A percentile compares a stretch with the other conserved stretches of the same genome.
These are phyloP conservation scores for Exophiala viscosa DNA, from an alignment of 2,329 filamentous ascomycete genomes.

Conservation along the genomic window DNA sequence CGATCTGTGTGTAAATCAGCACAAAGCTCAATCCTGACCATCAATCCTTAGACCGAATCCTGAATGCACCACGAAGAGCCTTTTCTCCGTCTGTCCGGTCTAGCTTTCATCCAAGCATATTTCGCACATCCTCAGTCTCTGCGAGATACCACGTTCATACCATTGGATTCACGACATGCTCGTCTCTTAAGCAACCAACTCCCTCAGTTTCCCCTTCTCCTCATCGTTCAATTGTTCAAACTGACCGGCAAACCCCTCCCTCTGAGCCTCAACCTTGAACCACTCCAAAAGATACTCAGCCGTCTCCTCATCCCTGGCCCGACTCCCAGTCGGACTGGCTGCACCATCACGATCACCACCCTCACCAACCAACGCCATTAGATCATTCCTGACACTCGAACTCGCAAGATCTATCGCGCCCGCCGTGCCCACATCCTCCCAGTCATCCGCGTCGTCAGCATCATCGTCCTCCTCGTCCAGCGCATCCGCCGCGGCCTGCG, in stretches of 20 bases:
- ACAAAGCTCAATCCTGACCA: too few relatives aligned
- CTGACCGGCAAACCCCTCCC: conserved; percentile 53
- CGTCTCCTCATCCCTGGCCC: conserved; percentile 84
- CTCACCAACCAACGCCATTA: conserved; percentile 62
- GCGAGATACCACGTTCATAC: too few relatives aligned
- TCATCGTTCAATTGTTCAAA: conserved; percentile 52
- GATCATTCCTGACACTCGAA: conserved; percentile 64
- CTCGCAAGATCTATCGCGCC: conserved; percentile 66
- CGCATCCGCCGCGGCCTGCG: conserved; percentile 58
- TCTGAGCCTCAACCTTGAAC: conserved; percentile 59
- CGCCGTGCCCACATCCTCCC: conserved; percentile 79
- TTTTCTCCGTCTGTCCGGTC: too few relatives aligned
- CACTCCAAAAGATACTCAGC: conserved; percentile 79
- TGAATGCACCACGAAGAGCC: too few relatives aligned
- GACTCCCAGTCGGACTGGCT: conserved; percentile 44
- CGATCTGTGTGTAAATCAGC: too few relatives aligned
- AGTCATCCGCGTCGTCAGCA: conserved; percentile 69
- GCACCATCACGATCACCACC: conserved; percentile 54
- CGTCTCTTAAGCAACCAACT: conserved; percentile 18
- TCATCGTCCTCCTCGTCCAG: conserved; percentile 54
- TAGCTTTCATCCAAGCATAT: too few relatives aligned
- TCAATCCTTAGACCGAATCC: too few relatives aligned
- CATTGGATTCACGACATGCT: neutral
- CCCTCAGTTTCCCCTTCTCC: conserved; percentile 37
- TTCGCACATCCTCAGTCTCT: too few relatives aligned